phyloP scores from a whole-genome alignment of 441 rosid species.

The Theobroma grandiflorum region DNA sequence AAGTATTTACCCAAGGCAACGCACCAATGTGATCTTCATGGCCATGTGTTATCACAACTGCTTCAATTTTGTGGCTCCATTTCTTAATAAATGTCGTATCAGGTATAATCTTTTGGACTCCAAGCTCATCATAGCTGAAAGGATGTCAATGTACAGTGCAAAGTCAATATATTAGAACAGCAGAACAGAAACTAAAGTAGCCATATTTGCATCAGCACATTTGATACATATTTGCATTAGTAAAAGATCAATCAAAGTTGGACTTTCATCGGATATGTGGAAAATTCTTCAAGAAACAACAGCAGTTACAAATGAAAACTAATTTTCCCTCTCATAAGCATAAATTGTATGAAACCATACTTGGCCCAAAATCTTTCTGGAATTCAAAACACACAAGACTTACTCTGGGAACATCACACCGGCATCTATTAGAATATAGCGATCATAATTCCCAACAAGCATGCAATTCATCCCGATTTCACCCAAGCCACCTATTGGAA shows the following conservation, averaged over 20 bases:
- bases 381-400: constrained; percentile 37
- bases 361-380: constrained; percentile 11
- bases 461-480: constrained; percentile 99
- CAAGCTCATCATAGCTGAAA: constrained; percentile 90
- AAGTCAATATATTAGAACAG: constrained; percentile 26
- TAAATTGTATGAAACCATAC: constrained; percentile 8
- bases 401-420: constrained; percentile 99
- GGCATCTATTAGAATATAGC: constrained; percentile 90
- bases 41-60: constrained; percentile 96
- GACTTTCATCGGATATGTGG: background rate
- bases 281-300: constrained; percentile 6
- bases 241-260: constrained; percentile 6
- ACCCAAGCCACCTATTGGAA: constrained; percentile 98
- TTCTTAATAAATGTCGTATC: constrained; percentile 93
- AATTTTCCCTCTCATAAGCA: background rate
- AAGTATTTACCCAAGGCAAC: constrained; percentile 93
- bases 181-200: constrained; percentile 16
- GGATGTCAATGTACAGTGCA: constrained; percentile 27
- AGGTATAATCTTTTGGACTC: constrained; percentile 91
- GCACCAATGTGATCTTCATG: constrained; percentile 99
- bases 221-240: background rate
- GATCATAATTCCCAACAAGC: constrained; percentile 97
- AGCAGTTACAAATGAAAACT: background rate
- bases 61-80: constrained; percentile 98
- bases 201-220: constrained; percentile 4